Base-by-base conservation (phyloP, 306 rosid genomes). In the Quercus variabilis region DNA sequence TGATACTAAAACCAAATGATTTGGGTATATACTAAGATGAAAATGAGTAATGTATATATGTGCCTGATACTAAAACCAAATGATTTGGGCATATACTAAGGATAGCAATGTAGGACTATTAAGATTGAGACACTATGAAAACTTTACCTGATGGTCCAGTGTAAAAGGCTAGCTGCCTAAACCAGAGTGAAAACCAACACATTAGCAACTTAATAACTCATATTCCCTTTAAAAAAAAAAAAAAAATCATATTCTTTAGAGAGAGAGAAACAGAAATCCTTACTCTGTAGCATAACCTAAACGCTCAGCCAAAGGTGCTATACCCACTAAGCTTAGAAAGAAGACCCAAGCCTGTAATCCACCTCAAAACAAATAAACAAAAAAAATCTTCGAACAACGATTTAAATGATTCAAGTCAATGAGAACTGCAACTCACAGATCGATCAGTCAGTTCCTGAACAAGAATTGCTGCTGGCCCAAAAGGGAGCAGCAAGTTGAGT, bases 241-340 rank as follows among this genome's bases (percentile, higher is more conserved):
- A 35, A 6, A 38, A 38, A 41, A 2, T 41, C 46, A 8, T 41
- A 0, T 41, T 41, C 46, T 2, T 41, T 41, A 30, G 19, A 20
- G 15, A 13, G 55, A 21, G 60, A 78, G 71, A 31, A 69, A 69
- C 28, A 56, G 30, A 79, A 73, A 77, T 78, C 58, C 89, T 83
- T 89, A 93, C 98, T 93, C 98, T 28, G 98, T 93, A 51, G 97
- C 94, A 87, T 87, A 93, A 67, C 97, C 97, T 81, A 93, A 85
- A 63, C 96, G 97, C 90, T 93, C 97, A 1, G 97, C 97, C 69
- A 91, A 75, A 80, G 97, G 97, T 71, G 87, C 83, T 83, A 89
- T 88, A 31, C 97, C 97, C 89, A 91, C 84, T 55, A 93, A 85
- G 77, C 96, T 91, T 52, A 93, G 75, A 80, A 77, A 75, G 73